phyloP scores from a whole-genome alignment of 495 filamentous ascomycete species.

The Tuber brumale region DNA sequence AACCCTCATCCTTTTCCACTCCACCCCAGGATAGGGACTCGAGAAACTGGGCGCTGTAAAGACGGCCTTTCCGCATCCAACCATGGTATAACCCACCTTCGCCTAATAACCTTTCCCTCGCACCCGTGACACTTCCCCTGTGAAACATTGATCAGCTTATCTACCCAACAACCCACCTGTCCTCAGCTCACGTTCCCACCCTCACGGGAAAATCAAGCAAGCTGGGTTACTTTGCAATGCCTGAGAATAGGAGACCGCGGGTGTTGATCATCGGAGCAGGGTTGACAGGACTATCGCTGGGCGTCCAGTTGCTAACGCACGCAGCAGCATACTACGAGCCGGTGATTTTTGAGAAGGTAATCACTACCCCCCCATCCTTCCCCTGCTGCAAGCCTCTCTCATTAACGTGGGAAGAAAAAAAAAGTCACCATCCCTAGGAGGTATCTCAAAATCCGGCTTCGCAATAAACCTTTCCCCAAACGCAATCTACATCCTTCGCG shows the following conservation, averaged over 20 bases:
- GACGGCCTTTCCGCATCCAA: background rate
- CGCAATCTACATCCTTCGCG: conserved; percentile 13
- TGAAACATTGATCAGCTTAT: background rate
- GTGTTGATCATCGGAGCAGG: background rate
- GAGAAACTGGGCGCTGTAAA: background rate
- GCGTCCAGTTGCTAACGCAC: conserved; percentile 19
- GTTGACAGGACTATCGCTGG: conserved; percentile 19
- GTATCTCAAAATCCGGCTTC: conserved; percentile 23
- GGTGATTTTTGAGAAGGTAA: conserved; percentile 24
- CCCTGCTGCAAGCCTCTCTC: background rate
- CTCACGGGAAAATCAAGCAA: background rate
- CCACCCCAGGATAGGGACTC: background rate
- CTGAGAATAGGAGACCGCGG: background rate
- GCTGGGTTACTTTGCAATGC: background rate
- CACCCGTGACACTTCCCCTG: background rate
- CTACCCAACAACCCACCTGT: background rate
- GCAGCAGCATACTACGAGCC: conserved; percentile 24
- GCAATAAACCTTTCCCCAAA: conserved; percentile 26
- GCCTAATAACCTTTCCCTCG: background rate
- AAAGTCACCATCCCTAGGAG: conserved; percentile 3
- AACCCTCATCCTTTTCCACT: background rate
- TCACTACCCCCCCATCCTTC: background rate
- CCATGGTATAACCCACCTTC: background rate
- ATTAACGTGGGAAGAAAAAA: background rate
- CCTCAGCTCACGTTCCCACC: background rate